These are phyloP conservation scores for Panicum miliaceum DNA, from an alignment of 176 grass and related monocot species.

Conservation along the genomic window DNA sequence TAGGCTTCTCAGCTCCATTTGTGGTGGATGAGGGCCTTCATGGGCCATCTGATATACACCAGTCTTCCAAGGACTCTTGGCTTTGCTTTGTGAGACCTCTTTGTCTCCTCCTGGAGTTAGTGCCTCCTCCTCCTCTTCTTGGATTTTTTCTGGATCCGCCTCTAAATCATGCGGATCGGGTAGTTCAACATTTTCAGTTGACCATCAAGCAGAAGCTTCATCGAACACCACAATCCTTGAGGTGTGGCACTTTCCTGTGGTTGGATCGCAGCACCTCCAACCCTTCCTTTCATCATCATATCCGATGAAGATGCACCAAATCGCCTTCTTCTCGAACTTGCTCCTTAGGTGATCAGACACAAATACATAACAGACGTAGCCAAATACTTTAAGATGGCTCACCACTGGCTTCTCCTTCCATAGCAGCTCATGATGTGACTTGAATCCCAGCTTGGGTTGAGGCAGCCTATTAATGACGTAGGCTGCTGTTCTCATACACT, in stretches of 20 bases:
- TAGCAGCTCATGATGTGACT: conserved; percentile 19
- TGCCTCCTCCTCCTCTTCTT: too few species aligned
- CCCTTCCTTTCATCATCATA: conserved; percentile 33
- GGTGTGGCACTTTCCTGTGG: background rate
- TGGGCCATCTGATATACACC: background rate
- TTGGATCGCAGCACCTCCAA: conserved; percentile 15
- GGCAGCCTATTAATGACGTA: conserved; percentile 27
- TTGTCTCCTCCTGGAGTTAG: background rate
- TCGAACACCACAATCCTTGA: background rate
- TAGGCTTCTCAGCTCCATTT: background rate
- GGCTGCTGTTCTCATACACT: background rate
- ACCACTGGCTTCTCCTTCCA: conserved; percentile 9
- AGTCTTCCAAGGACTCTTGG: background rate
- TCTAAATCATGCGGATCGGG: background rate
- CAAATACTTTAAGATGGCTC: conserved; percentile 22
- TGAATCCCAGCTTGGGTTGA: conserved; percentile 13
- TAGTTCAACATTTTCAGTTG: background rate
- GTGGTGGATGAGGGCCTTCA: background rate
- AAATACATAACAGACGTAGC: background rate
- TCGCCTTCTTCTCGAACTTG: background rate
- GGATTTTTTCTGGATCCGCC: too few species aligned
- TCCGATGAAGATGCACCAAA: conserved; percentile 37
- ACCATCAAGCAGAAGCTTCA: background rate
- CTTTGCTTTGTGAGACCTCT: background rate
- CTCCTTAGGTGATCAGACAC: too few species aligned